These are phyloP conservation scores for Cryptococcus hybrid DNA, from an alignment of 1,284 basidiomycete genomes.

Conservation along the genomic window DNA sequence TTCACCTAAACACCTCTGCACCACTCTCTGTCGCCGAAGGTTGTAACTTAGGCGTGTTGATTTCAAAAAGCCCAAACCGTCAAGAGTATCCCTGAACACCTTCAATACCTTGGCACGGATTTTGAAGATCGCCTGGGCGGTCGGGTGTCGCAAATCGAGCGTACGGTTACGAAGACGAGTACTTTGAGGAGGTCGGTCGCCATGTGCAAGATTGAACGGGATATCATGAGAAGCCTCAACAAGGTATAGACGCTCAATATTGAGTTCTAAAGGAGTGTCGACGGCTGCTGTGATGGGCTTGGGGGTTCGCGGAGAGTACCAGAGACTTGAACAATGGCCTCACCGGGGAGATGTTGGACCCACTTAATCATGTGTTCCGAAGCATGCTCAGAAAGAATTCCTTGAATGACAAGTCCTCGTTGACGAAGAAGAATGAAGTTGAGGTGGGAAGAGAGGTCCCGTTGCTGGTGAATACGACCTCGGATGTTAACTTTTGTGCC, in stretches of 20 bases:
- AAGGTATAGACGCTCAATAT: slow-evolving; percentile 40
- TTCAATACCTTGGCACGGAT: slow-evolving; percentile 53
- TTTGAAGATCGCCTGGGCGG: slow-evolving; percentile 57
- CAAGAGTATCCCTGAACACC: slow-evolving; percentile 54
- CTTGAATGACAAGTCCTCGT: slow-evolving; percentile 53
- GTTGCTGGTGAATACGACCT: slow-evolving; percentile 28
- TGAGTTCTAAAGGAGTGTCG: slow-evolving; percentile 54
- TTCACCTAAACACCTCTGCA: slow-evolving; percentile 93
- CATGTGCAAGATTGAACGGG: slow-evolving; percentile 16
- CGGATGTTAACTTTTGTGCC: slow-evolving; percentile 26
- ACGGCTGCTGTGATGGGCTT: slow-evolving; percentile 52
- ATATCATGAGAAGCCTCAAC: slow-evolving; percentile 27
- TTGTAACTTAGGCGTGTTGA: slow-evolving; percentile 94
- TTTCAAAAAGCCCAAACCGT: slow-evolving; percentile 55
- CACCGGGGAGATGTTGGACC: slow-evolving; percentile 51
- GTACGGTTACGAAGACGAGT: slow-evolving; percentile 53
- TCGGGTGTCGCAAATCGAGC: slow-evolving; percentile 53
- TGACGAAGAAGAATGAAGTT: slow-evolving; percentile 55
- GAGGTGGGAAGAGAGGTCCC: slow-evolving; percentile 47
- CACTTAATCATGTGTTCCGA: slow-evolving; percentile 54
- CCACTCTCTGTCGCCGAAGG: slow-evolving; percentile 94
- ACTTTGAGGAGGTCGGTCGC: slow-evolving; percentile 6
- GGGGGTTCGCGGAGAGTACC: slow-evolving; percentile 51
- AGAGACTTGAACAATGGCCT: slow-evolving; percentile 54
- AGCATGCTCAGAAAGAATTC: slow-evolving; percentile 46